Conservation (phyloP, 371 early-diverging fungal genomes). For the Mucor piriformis region DNA sequence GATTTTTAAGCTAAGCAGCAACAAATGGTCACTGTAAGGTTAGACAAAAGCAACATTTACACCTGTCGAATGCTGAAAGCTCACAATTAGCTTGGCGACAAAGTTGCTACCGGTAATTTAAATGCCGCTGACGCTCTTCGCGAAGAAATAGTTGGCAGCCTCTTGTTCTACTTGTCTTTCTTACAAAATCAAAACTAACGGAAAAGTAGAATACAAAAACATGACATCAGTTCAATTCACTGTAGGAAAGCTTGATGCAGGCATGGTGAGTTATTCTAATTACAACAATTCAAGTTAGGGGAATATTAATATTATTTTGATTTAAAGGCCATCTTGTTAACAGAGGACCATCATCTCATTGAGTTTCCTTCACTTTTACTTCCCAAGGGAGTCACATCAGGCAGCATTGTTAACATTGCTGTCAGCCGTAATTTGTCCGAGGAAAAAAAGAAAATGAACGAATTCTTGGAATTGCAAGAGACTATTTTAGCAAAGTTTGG, state of each 20-base stretch:
- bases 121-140: too few species aligned
- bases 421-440: constrained; percentile 86
- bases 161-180: too few species aligned
- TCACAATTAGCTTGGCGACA: too few species aligned
- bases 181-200: not conserved
- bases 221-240: constrained; percentile 80
- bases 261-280: constrained; percentile 57
- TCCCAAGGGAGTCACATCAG: constrained; percentile 90
- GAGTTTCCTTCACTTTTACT: constrained; percentile 97
- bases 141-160: too few species aligned
- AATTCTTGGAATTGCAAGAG: constrained; percentile 87
- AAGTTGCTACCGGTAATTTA: too few species aligned
- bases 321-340: constrained; percentile 83
- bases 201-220: not conserved
- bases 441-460: constrained; percentile 78
- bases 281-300: not conserved
- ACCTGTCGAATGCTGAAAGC: too few species aligned
- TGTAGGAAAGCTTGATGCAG: constrained; percentile 92
- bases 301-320: not conserved
- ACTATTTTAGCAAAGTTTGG: constrained; percentile 82
- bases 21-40: too few species aligned
- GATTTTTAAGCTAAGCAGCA: too few species aligned
- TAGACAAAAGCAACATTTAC: too few species aligned
- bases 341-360: constrained; percentile 95
- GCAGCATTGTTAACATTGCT: constrained; percentile 93